phyloP scores from a whole-genome alignment of 2,329 filamentous ascomycete species.

The Ophiostoma piceae region DNA sequence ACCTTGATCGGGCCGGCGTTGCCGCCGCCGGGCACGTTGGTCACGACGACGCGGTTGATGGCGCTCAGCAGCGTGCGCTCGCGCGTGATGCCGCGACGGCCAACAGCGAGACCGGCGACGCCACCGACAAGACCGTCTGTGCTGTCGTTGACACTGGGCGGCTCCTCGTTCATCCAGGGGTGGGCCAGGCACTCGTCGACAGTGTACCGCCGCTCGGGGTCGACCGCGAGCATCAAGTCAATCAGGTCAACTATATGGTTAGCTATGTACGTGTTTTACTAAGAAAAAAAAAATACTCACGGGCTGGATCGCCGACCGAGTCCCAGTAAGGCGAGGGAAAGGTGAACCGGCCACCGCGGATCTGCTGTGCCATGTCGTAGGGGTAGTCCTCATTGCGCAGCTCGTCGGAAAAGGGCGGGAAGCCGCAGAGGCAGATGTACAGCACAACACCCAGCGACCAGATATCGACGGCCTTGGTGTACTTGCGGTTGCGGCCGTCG shows the following conservation, averaged over 20 bases:
- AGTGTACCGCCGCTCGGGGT: conserved; percentile 75
- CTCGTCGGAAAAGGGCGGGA: conserved; percentile 95
- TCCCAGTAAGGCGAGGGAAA: conserved; percentile 98
- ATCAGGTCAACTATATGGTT: conserved; percentile 68
- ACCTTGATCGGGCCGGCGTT: conserved; percentile 63
- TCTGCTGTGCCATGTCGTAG: conserved; percentile 82
- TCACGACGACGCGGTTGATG: conserved; percentile 65
- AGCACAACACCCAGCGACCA: conserved; percentile 98
- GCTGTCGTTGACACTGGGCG: conserved; percentile 67
- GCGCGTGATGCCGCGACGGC: conserved; percentile 69
- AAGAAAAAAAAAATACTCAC: conserved; percentile 38
- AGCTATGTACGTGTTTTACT: conserved; percentile 8
- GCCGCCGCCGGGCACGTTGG: conserved; percentile 50
- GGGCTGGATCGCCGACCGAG: conserved; percentile 73
- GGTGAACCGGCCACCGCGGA: conserved; percentile 81
- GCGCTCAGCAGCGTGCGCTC: conserved; percentile 81
- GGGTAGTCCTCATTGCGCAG: conserved; percentile 76
- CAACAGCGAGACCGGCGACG: conserved; percentile 75
- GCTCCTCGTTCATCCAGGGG: conserved; percentile 71
- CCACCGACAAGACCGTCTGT: conserved; percentile 90
- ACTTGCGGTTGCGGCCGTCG: conserved; percentile 73
- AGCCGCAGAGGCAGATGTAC: conserved; percentile 95
- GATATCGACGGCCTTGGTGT: conserved; percentile 90
- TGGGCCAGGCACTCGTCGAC: conserved; percentile 88
- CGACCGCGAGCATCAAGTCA: conserved; percentile 87